Conservation (phyloP, 2,329 filamentous ascomycete species). For the Ustulina deusta region DNA sequence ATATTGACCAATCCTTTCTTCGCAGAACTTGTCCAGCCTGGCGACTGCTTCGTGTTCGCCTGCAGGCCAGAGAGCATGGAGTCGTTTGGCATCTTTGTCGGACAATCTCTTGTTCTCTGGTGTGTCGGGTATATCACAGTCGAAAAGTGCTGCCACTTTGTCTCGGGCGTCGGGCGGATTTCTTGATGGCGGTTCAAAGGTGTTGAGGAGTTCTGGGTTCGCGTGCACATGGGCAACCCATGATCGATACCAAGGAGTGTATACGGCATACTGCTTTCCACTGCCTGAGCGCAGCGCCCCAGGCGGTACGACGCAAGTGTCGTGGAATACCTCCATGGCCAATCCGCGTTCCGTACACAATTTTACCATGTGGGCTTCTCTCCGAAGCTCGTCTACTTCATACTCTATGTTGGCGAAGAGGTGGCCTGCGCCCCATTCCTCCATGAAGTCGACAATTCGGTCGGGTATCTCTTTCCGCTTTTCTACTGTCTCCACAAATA, state of each 20-base stretch:
- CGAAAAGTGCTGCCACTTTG: slow-evolving; percentile 60
- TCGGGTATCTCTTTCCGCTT: slow-evolving; percentile 71
- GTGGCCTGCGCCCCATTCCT: slow-evolving; percentile 79
- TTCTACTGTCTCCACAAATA: slow-evolving; percentile 79
- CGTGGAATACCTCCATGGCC: slow-evolving; percentile 78
- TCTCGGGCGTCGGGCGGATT: slow-evolving; percentile 65
- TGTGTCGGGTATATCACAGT: slow-evolving; percentile 68
- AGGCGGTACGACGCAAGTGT: slow-evolving; percentile 85
- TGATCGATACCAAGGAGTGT: slow-evolving; percentile 81
- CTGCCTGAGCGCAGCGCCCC: slow-evolving; percentile 73
- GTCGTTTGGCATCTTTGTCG: slow-evolving; percentile 68
- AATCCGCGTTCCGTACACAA: slow-evolving; percentile 72
- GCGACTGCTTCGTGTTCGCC: slow-evolving; percentile 78
- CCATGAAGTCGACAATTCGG: slow-evolving; percentile 73
- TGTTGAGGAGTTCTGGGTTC: slow-evolving; percentile 74
- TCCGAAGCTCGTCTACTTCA: slow-evolving; percentile 87
- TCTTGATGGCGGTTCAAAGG: slow-evolving; percentile 66
- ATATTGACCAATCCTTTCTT: slow-evolving; percentile 72
- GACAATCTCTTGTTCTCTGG: slow-evolving; percentile 73
- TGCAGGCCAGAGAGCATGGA: slow-evolving; percentile 74
- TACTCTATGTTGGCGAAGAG: slow-evolving; percentile 89
- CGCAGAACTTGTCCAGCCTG: slow-evolving; percentile 75
- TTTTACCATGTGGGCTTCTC: slow-evolving; percentile 76
- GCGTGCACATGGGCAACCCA: slow-evolving; percentile 81
- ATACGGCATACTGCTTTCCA: slow-evolving; percentile 86